Evolutionary conservation across 2,329 filamentous ascomycete species (phyloP).

Genomic region (Tothia fuscella): DNA sequence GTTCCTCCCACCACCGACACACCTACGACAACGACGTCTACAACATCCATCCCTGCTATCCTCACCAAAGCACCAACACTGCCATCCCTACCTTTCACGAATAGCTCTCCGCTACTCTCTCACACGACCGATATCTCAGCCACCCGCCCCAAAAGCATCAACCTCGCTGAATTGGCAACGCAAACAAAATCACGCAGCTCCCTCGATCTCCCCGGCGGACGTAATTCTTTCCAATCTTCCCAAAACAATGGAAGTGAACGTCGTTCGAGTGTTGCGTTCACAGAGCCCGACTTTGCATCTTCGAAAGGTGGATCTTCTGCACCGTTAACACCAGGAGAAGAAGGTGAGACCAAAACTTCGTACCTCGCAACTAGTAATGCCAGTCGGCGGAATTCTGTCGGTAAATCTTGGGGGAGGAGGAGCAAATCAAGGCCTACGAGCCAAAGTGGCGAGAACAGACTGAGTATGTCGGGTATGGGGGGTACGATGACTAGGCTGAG

Average conservation of each 20-base stretch:
- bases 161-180: constrained; percentile 18
- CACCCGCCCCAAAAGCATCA: constrained; percentile 14
- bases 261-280: constrained; percentile 22
- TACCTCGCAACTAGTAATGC: constrained; percentile 20
- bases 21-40: too few species aligned
- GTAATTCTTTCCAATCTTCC: constrained; percentile 1
- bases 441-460: constrained; percentile 27
- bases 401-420: constrained; percentile 19
- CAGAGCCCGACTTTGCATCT: constrained; percentile 16
- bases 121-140: too few species aligned
- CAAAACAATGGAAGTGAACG: too few species aligned
- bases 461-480: too few species aligned
- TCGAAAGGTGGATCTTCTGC: constrained; percentile 19
- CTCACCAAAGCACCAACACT: too few species aligned
- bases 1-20: too few species aligned
- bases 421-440: constrained; percentile 31
- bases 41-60: too few species aligned
- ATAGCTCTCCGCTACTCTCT: too few species aligned
- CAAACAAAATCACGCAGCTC: constrained; percentile 26
- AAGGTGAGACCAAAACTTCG: constrained; percentile 24
- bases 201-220: constrained; percentile 19
- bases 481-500: constrained; percentile 25
- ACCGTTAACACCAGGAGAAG: constrained; percentile 32
- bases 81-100: too few species aligned
- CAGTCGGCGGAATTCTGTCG: constrained; percentile 21